Evolutionary conservation across 768 basidiomycete species (phyloP), one percentile per base, ranked within the genome.

Genomic region (Xanthoconium stramineum): DNA sequence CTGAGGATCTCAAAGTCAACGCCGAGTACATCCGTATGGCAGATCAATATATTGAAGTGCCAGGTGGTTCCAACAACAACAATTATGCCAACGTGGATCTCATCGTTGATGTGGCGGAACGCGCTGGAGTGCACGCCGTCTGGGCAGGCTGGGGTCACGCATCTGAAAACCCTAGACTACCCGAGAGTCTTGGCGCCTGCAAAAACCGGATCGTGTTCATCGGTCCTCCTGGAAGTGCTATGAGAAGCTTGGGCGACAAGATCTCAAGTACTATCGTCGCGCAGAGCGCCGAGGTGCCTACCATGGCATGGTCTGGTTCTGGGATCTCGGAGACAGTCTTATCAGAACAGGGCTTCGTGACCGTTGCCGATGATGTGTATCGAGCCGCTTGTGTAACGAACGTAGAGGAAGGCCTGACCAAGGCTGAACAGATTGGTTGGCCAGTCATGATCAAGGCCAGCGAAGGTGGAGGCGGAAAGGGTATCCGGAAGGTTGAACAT

Each of bases 81-180:
- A 98, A 99, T 74, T 98, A 98, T 68, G 97, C 97, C 63, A 99
- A 99, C 71, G 97, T 99, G 65, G 97, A 99, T 68, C 87, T 97
- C 67, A 98, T 99, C 66, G 91, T 98, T 56, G 97, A 99, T 69
- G 86, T 99, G 55, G 97, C 97, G 42, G 95, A 99, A 75, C 88
- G 97, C 61, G 83, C 94, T 20, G 97, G 94, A 33, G 97, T 98
- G 2, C 97, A 99, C 68, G 97, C 97, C 43, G 97, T 99, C 28
- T 99, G 97, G 97, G 97, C 97, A 36, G 97, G 97, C 55, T 99
- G 97, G 97, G 97, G 97, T 48, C 97, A 99, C 73, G 97, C 97
- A 29, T 98, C 97, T 3, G 97, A 99, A 74, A 99, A 99, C 73
- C 97, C 97, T 1, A 86, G 94, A 52, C 76, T 99, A 20, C 97